Evolutionary conservation across 176 grass and related monocot genomes (phyloP), one percentile per base, ranked within the genome.

Genomic region (Rhynchospora pubera): DNA sequence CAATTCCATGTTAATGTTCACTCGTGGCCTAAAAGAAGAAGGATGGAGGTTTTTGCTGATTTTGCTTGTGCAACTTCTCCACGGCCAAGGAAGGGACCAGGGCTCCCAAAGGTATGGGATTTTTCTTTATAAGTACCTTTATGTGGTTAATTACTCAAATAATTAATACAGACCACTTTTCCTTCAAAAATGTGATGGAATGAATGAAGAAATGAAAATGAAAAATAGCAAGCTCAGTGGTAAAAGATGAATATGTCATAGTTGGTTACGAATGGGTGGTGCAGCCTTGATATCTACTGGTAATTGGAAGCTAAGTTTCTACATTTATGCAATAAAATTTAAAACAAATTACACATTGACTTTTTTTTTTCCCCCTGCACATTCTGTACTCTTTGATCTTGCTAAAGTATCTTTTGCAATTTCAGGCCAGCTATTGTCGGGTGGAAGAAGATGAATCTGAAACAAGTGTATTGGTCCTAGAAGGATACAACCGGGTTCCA

Each of bases 1-100:
- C 14, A 76, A 51, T 24, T 50, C 30, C 52, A 74, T 77, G 65
- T 61, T 18, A 64, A 71, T 86, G 85, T 48, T 50, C 75, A 82
- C 69, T 86, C 85, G 45, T 74, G 51, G 79, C 65, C 79, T 53
- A 86, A 86, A 82, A 86, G 67, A 59, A 86, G 66, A 86, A 82
- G 75, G 48, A 76, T 76, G 14, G 60, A 82, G 23, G 23, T 64
- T 34, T 81, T 47, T 56, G 76, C 79, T 1, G 53, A 80, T 65
- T 22, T 51, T 75, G 5, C 70, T 32, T 47, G 63, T 23, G 85
- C 78, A 70, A 82, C 85, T 82, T 82, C 85, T 76, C 65, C 65
- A 59, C 74, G 78, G 16, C 70, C 53, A 65, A 64, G 63, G 34
- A 71, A 73, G 57, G 53, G 69, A 11, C 58, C 3, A 42, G 44